These are phyloP conservation scores for Lactarius trivialis DNA, from an alignment of 768 basidiomycete genomes.

Conservation along the genomic window DNA sequence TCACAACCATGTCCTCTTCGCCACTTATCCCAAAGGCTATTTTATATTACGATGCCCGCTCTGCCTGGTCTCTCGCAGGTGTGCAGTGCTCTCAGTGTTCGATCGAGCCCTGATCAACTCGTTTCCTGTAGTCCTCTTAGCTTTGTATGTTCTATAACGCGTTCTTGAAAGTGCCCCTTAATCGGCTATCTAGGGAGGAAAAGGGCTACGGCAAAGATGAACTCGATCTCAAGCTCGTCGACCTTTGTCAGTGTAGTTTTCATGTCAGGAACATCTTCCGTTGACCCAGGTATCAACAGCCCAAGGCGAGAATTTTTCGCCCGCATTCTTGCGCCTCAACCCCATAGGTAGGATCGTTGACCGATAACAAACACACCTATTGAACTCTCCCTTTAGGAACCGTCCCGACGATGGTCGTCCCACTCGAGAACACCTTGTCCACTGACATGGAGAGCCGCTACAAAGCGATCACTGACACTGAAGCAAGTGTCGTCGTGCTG, in stretches of 20 bases:
- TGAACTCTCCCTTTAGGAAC: slow-evolving; percentile 44
- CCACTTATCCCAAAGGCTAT: slow-evolving; percentile 62
- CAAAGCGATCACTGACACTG: slow-evolving; percentile 70
- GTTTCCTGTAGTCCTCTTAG: slow-evolving; percentile 14
- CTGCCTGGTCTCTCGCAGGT: slow-evolving; percentile 64
- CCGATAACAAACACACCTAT: neutral
- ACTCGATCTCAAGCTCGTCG: slow-evolving; percentile 59
- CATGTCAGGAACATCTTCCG: neutral
- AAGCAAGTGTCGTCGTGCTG: slow-evolving; percentile 37
- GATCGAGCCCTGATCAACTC: neutral
- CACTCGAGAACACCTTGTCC: slow-evolving; percentile 63
- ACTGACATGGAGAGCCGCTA: slow-evolving; percentile 71
- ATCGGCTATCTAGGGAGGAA: slow-evolving; percentile 40
- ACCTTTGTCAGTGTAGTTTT: slow-evolving; percentile 41
- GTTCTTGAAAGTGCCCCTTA: neutral
- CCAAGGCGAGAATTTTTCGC: slow-evolving; percentile 74
- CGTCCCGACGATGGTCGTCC: slow-evolving; percentile 81
- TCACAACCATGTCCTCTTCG: slow-evolving; percentile 20
- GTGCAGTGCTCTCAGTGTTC: slow-evolving; percentile 4
- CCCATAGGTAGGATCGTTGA: slow-evolving; percentile 47
- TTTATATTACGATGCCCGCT: slow-evolving; percentile 58
- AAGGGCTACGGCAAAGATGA: slow-evolving; percentile 84
- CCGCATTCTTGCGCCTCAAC: slow-evolving; percentile 72
- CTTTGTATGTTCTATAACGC: slow-evolving; percentile 17
- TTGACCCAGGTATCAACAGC: slow-evolving; percentile 33